Base-by-base conservation (phyloP, 495 filamentous ascomycete genomes). In the Parathielavia hyrcaniae region DNA sequence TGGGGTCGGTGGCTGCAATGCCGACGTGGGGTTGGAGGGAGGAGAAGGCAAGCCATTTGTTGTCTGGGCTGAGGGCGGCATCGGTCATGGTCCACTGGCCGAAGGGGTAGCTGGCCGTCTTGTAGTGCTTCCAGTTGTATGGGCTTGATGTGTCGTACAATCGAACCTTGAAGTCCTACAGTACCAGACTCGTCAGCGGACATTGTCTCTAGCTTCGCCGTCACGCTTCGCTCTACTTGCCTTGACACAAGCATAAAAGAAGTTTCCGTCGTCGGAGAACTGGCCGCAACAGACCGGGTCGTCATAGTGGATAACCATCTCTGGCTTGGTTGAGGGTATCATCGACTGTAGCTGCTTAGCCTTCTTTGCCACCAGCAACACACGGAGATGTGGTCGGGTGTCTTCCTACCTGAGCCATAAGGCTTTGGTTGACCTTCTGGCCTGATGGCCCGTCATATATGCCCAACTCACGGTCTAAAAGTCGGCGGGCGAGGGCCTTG, bases 131-230 rank as follows among this genome's bases (percentile, higher is more conserved):
- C 93, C 93, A 98, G 53, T 88, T 81, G 68, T 91, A 95, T 0
- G 93, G 93, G 58, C 97, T 96, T 1, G 90, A 95, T 0, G 93
- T 97, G 67, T 98, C 93, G 69, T 97, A 98, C 87, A 98, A 90
- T 20, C 91, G 86, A 14, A 98, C 90, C 55, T 81, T 84, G 72
- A 93, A 96, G 68, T 98, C 91, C 69, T 65, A n/a, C n/a, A n/a
- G n/a, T n/a, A n/a, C 0, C 26, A 0, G 13, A 4, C 5, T n/a
- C 55, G 50, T 61, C 17, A 51, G 39, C 16, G 22, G 4, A 9
- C 23, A 12, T 14, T n/a, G 49, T 16, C 10, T 6, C 1, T 11
- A 22, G 1, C n/a, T 12, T 45, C 26, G 22, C 55, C 6, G 16
- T 5, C 9, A 36, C 6, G 16, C 6, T 14, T 0, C 12, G 11